Conservation (phyloP, 352 stramenopile genomes). For the Phytophthora meadii region DNA sequence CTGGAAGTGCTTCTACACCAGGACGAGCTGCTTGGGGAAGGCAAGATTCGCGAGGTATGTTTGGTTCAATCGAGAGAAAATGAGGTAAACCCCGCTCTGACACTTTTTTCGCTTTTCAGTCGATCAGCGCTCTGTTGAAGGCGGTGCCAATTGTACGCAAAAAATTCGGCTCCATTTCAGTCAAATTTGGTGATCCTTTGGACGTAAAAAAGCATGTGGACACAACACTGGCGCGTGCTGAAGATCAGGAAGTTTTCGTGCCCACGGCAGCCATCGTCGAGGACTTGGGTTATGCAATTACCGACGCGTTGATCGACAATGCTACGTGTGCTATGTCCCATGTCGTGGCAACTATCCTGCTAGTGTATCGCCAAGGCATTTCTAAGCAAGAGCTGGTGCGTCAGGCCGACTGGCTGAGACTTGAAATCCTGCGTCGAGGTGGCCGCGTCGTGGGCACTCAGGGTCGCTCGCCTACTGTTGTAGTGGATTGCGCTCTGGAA, state of each 20-base stretch:
- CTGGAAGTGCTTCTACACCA: slow-evolving; percentile 84
- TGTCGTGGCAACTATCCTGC: slow-evolving; percentile 73
- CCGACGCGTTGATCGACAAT: slow-evolving; percentile 68
- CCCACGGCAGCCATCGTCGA: slow-evolving; percentile 52
- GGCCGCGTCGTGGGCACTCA: slow-evolving; percentile 78
- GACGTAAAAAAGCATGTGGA: slow-evolving; percentile 66
- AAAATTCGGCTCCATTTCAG: slow-evolving; percentile 84
- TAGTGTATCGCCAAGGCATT: slow-evolving; percentile 85
- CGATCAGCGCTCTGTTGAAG: slow-evolving; percentile 70
- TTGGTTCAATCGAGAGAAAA: not conserved
- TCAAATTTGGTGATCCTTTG: slow-evolving; percentile 78
- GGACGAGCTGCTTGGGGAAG: slow-evolving; percentile 81
- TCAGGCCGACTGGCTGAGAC: slow-evolving; percentile 78
- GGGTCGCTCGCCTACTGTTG: slow-evolving; percentile 66
- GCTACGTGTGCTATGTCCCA: slow-evolving; percentile 81
- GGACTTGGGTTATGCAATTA: slow-evolving; percentile 79
- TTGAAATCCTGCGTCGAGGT: slow-evolving; percentile 73
- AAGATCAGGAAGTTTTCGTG: slow-evolving; percentile 46
- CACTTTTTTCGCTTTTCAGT: slow-evolving; percentile 36
- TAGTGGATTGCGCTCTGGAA: slow-evolving; percentile 71
- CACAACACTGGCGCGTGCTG: slow-evolving; percentile 25
- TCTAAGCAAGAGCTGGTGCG: slow-evolving; percentile 70
- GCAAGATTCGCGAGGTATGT: slow-evolving; percentile 79
- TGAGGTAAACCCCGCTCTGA: not conserved
- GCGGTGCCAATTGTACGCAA: slow-evolving; percentile 74